Base-by-base conservation (phyloP, 495 filamentous ascomycete species). In the Penicillium subrubescens region DNA sequence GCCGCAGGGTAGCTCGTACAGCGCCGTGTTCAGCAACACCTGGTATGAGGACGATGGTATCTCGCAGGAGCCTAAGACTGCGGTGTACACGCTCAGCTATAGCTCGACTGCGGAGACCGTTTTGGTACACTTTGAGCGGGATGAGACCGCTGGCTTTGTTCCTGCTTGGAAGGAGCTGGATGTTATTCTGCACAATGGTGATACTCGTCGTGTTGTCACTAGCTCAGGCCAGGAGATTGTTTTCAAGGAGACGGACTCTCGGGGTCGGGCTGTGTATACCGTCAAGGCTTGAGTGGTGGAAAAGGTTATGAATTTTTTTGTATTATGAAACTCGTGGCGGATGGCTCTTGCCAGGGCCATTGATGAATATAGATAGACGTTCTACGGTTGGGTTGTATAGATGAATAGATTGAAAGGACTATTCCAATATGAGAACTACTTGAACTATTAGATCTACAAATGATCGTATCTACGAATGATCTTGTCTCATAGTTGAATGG, bases 1-100 rank as follows among this genome's bases (percentile, higher is more conserved):
- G 3, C 84, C 85, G 0, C 71, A 58, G 70, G 75, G 44, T 19
- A 65, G 63, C 62, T 79, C 74, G 57, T 70, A 75, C 60, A 75
- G 74, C 15, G 54, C 64, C 59, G 71, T 76, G 21, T 85, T 83
- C 68, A 60, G 57, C 21, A 81, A 67, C 41, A 81, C 80, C 6
- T 90, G 88, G 88, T 80, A 80, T 39, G 88, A 90, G 69, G 88
- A 90, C 66, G 86, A 90, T 72, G 88, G 88, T 6, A 80, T 86
- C 48, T 84, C 86, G 17, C 65, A 77, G 37, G 57, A 75, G 14
- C 75, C 81, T 2, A 72, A 69, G 25, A 80, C 83, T 11, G 77
- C 83, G 2, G 57, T 51, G 11, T 84, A 80, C 63, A 81, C 75
- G 25, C 37, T 85, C 19, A 69, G 60, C 60, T 83, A 84, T 62